Evolutionary conservation across 176 grass and related monocot genomes (phyloP).

Genomic region (Oryza australiensis): DNA sequence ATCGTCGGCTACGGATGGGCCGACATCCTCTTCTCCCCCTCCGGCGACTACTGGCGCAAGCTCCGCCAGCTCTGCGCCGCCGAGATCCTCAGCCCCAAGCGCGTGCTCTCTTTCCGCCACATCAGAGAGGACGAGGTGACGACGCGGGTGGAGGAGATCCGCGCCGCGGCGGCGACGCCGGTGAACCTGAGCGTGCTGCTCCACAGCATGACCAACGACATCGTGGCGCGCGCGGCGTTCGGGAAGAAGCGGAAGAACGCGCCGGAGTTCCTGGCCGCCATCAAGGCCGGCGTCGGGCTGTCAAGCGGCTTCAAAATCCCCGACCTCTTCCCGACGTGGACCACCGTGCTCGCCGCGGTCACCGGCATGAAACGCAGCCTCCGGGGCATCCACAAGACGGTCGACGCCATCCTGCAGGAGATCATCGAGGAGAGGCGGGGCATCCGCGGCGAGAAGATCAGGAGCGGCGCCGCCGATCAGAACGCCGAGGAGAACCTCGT

Average conservation of each 20-base stretch:
- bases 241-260: not conserved
- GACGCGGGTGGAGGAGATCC: not conserved
- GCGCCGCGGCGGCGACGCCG: not conserved
- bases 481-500: conserved; percentile 48
- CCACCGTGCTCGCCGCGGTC: not conserved
- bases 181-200: conserved; percentile 12
- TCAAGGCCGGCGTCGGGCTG: not conserved
- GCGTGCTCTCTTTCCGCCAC: not conserved
- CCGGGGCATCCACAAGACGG: not conserved
- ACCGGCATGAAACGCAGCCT: not conserved
- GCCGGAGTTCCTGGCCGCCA: not conserved
- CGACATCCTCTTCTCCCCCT: conserved; percentile 15
- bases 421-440: not conserved
- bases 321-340: not conserved
- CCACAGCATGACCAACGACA: not conserved
- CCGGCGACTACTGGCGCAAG: conserved; percentile 12
- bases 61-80: not conserved
- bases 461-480: not conserved
- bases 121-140: not conserved
- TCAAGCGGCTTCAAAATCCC: not conserved
- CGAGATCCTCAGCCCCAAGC: not conserved
- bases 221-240: not conserved
- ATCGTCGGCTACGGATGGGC: not conserved
- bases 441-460: not conserved
- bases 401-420: not conserved